phyloP scores from a whole-genome alignment of 129 eudicot genomes.

The Glebionis coronaria region DNA sequence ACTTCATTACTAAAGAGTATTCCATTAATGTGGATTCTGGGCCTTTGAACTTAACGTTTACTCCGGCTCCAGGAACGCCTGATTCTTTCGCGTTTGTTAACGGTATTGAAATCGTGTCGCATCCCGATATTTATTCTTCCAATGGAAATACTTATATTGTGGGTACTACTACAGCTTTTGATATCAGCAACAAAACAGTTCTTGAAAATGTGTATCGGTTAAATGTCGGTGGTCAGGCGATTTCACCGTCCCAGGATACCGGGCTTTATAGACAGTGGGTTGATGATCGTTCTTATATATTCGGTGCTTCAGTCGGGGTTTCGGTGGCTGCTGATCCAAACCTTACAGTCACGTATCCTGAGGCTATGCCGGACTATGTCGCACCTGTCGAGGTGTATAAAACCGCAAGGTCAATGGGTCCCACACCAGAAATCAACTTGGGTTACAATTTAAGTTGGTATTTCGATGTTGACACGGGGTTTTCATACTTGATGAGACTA shows the following conservation, averaged over 20 bases:
- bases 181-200: conserved; percentile 54
- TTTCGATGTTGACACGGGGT: conserved; percentile 67
- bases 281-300: conserved; percentile 54
- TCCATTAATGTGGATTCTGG: conserved; percentile 59
- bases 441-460: conserved; percentile 73
- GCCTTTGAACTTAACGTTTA: conserved; percentile 52
- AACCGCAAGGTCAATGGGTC: conserved; percentile 88
- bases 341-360: conserved; percentile 47
- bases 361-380: conserved; percentile 43
- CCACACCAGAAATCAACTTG: conserved; percentile 34
- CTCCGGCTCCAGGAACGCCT: conserved; percentile 45
- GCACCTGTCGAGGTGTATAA: conserved; percentile 82
- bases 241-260: conserved; percentile 74
- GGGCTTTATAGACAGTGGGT: conserved; percentile 79
- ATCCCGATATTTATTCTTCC: conserved; percentile 69
- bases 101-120: conserved; percentile 83
- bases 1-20: conserved; percentile 65
- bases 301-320: conserved; percentile 56
- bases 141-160: conserved; percentile 36
- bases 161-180: conserved; percentile 38
- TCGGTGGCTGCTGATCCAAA: conserved; percentile 44
- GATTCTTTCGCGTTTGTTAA: conserved; percentile 74
- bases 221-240: conserved; percentile 84
- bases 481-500: conserved; percentile 71
- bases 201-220: conserved; percentile 69